Conservation (phyloP, 2,329 filamentous ascomycete genomes). For the Lasiodiplodia hormozganensis region DNA sequence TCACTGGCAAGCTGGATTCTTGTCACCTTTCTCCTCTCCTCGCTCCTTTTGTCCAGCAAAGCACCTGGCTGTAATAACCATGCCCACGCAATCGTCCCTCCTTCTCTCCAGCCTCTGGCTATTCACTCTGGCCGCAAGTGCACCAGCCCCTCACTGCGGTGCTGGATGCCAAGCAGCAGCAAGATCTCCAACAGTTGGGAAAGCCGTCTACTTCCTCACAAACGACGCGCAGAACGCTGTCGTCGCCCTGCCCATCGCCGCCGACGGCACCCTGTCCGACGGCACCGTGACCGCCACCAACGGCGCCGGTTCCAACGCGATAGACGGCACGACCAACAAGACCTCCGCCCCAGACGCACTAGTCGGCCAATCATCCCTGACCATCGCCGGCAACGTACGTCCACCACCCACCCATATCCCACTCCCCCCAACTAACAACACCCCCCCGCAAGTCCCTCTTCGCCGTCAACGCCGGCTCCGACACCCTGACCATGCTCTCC, state of each 20-base stretch:
- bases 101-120: too few relatives aligned
- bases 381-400: constrained; percentile 59
- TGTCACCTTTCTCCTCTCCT: too few relatives aligned
- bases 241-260: constrained; percentile 57
- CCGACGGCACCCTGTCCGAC: constrained; percentile 56
- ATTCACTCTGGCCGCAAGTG: neutral
- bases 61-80: too few relatives aligned
- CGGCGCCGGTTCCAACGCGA: constrained; percentile 53
- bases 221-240: constrained; percentile 61
- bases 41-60: too few relatives aligned
- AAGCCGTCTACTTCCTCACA: constrained; percentile 64
- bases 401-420: neutral
- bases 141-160: neutral
- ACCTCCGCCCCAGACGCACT: constrained; percentile 59
- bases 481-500: constrained; percentile 47
- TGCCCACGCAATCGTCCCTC: too few relatives aligned
- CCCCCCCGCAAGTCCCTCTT: constrained; percentile 55
- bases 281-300: constrained; percentile 55
- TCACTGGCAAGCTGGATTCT: too few relatives aligned
- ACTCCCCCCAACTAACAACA: neutral
- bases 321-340: constrained; percentile 48
- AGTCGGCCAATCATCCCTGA: constrained; percentile 59
- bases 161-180: neutral
- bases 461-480: constrained; percentile 56
- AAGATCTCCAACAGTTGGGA: constrained; percentile 34